Conservation (phyloP, 768 basidiomycete genomes). For the Auricularia cornea region DNA sequence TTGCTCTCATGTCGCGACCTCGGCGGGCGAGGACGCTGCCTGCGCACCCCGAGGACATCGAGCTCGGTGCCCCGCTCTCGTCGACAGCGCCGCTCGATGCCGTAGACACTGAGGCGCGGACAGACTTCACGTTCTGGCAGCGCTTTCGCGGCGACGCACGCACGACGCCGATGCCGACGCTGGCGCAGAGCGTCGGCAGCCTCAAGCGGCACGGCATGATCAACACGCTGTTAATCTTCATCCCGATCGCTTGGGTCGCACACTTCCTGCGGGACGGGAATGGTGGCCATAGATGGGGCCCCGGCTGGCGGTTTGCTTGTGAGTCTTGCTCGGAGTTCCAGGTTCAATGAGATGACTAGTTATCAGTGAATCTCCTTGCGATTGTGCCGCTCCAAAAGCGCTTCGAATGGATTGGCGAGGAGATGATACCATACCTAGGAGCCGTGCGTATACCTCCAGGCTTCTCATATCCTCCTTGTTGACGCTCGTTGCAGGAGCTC, state of each 20-base stretch:
- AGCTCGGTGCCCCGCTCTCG: no score
- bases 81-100: no score
- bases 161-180: background rate
- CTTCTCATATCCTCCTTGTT: no score
- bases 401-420: conserved; percentile 58
- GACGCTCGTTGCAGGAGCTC: background rate
- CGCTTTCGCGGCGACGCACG: background rate
- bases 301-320: background rate
- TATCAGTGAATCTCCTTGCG: conserved; percentile 54
- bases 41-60: no score
- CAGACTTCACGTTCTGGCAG: background rate
- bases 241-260: conserved; percentile 54
- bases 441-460: conserved; percentile 14
- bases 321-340: no score
- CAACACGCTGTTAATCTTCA: conserved; percentile 46
- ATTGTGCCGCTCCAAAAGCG: conserved; percentile 59
- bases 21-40: no score
- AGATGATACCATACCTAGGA: conserved; percentile 46
- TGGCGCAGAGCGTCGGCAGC: background rate
- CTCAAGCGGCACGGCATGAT: conserved; percentile 22
- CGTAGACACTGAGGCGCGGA: no score
- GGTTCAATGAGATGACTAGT: no score
- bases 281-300: background rate
- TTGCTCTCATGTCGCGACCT: no score
- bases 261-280: conserved; percentile 30